Base-by-base conservation (phyloP, 2,329 filamentous ascomycete genomes). In the Botrytis byssoidea region DNA sequence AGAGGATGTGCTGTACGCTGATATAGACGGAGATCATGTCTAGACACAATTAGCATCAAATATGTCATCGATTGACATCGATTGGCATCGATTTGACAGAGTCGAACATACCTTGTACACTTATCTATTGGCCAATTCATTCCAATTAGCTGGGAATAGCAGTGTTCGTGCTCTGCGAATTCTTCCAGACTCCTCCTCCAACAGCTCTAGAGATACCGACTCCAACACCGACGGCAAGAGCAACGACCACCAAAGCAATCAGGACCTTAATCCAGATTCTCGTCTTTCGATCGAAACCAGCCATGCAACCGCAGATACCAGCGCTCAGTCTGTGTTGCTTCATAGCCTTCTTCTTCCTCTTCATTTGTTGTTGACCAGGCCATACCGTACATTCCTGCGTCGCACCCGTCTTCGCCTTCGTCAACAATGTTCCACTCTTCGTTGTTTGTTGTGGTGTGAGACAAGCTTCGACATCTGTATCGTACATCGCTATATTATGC, bases 181-280 rank as follows among this genome's bases (percentile, higher is more conserved):
- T 84, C 81, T 83, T 81, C 88, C 88, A 90, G 76, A 90, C 88
- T 25, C 85, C 84, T n/a, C 88, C 88, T 20, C 86, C 86, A 1
- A 90, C 83, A 4, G 88, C 85, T 81, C 88, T 90, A 84, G 88
- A 90, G 77, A 91, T 84, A 67, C 89, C 89, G 64, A 91, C 84
- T 35, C 89, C 89, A 35, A 91, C 79, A 61, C 84, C 87, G 16
- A 90, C 84, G 22, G 86, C 88, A 69, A 86, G 80, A 68, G 87
- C 87, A 8, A 90, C 79, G 32, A 89, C 83, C 40, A 89, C 79
- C 7, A 88, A 75, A 4, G 83, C 83, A 66, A 89, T 85, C 61
- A 85, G 76, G n/a, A 90, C 81, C 82, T 89, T 89, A 77, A 83
- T 83, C 51, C 86, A 82, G 75, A 90, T 85, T 55, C 85, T 85